Conservation (phyloP, 495 filamentous ascomycete genomes). For the Choiromyces venosus region DNA sequence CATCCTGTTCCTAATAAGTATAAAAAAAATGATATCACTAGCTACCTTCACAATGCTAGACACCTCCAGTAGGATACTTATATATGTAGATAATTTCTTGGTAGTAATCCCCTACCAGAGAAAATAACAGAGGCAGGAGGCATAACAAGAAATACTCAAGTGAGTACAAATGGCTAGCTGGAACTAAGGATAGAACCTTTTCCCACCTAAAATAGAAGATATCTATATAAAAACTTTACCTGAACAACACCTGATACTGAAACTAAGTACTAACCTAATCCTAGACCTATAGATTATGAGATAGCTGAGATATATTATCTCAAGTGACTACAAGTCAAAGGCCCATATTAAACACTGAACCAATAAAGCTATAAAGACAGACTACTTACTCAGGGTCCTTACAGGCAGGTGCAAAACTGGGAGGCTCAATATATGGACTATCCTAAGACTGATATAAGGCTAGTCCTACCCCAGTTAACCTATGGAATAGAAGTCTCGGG, state of each 20-base stretch:
- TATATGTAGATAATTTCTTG: not conserved
- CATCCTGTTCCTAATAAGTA: not conserved
- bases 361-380: not conserved
- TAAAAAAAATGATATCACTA: rapidly evolving
- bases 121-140: not conserved
- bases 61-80: not conserved
- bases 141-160: not conserved
- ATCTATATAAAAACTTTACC: too few species aligned
- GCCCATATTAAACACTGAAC: not conserved
- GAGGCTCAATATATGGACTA: not conserved
- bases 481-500: not conserved
- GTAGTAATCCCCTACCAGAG: too few species aligned
- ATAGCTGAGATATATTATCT: not conserved
- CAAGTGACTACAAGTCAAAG: not conserved
- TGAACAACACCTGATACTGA: not conserved
- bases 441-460: not conserved
- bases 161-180: too few species aligned
- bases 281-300: rapidly evolving
- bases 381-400: too few species aligned
- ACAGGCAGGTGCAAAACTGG: not conserved
- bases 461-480: not conserved
- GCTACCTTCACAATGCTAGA: too few species aligned
- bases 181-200: too few species aligned
- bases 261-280: too few species aligned
- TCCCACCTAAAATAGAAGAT: too few species aligned